Evolutionary conservation across 371 early-diverging fungal species (phyloP).

Genomic region (Chytridium lagenaria): DNA sequence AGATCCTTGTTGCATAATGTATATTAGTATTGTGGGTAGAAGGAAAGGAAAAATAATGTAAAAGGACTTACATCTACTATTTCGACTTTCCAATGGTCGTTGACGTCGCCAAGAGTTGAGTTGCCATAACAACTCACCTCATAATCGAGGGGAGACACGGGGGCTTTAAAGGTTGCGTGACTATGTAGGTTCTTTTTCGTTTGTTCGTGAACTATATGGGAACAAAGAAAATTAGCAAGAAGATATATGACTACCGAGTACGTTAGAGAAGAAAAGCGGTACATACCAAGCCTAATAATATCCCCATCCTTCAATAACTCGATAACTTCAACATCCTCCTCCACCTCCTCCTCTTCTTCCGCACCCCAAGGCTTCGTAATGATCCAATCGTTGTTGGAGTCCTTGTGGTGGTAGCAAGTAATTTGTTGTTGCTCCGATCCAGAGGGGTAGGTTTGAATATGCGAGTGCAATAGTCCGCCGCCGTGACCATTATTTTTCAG

Average conservation of each 20-base stretch:
- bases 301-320: constrained; percentile 78
- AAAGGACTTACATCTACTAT: constrained; percentile 68
- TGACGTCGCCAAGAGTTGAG: constrained; percentile 71
- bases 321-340: constrained; percentile 43
- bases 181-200: constrained; percentile 86
- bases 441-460: constrained; percentile 90
- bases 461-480: constrained; percentile 98
- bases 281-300: constrained; percentile 78
- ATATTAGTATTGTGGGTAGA: neutral
- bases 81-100: constrained; percentile 93
- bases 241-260: too few species aligned
- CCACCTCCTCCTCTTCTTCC: constrained; percentile 43
- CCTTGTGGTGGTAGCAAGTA: constrained; percentile 98
- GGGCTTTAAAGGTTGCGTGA: constrained; percentile 76
- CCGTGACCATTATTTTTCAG: constrained; percentile 88
- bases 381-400: constrained; percentile 96
- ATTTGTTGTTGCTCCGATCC: constrained; percentile 97
- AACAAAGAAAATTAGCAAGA: constrained; percentile 10
- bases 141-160: constrained; percentile 79
- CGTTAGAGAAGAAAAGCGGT: too few species aligned
- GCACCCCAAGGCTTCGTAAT: constrained; percentile 56
- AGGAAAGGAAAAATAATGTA: neutral
- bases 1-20: constrained; percentile 36
- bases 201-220: constrained; percentile 61
- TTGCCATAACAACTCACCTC: constrained; percentile 91